Evolutionary conservation across 768 basidiomycete species (phyloP).

Genomic region (Chiua virens): DNA sequence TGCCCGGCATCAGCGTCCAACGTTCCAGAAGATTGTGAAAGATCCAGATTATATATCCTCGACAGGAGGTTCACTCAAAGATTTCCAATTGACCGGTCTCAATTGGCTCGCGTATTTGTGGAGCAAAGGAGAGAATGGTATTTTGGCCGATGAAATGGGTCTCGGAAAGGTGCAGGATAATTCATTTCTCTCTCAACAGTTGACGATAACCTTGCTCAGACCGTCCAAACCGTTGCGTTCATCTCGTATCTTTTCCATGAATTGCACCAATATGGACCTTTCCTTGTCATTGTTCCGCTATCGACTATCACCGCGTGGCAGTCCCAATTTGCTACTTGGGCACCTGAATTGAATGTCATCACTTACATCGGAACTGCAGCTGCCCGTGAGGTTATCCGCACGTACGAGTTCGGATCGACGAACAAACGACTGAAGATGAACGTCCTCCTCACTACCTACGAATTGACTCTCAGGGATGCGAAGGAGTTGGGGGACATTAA

Average conservation of each 20-base stretch:
- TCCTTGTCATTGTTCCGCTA: conserved; percentile 95
- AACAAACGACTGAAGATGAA: conserved; percentile 94
- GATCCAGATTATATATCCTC: conserved; percentile 82
- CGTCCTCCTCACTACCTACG: conserved; percentile 95
- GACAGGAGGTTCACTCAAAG: conserved; percentile 88
- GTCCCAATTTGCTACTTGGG: conserved; percentile 90
- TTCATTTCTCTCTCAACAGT: not conserved
- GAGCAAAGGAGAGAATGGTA: conserved; percentile 94
- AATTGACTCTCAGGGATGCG: conserved; percentile 87
- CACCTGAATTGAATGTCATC: conserved; percentile 95
- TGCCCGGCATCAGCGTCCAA: conserved; percentile 64
- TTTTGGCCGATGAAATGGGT: conserved; percentile 99
- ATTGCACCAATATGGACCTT: conserved; percentile 91
- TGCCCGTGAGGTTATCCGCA: conserved; percentile 88
- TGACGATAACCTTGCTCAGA: conserved; percentile 43
- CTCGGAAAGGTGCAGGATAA: conserved; percentile 76
- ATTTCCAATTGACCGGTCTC: conserved; percentile 96
- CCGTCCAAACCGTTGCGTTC: conserved; percentile 94
- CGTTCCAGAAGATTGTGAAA: conserved; percentile 78
- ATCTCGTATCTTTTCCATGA: conserved; percentile 94
- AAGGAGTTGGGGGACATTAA: conserved; percentile 90
- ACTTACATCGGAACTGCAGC: conserved; percentile 90
- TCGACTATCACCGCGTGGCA: conserved; percentile 99
- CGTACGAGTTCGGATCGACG: conserved; percentile 87
- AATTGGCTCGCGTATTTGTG: conserved; percentile 99